A percentile compares a stretch with the other conserved stretches of the same genome.
phyloP scores from a whole-genome alignment of 805 yeast species.

The Myxozyma nipponensis region DNA sequence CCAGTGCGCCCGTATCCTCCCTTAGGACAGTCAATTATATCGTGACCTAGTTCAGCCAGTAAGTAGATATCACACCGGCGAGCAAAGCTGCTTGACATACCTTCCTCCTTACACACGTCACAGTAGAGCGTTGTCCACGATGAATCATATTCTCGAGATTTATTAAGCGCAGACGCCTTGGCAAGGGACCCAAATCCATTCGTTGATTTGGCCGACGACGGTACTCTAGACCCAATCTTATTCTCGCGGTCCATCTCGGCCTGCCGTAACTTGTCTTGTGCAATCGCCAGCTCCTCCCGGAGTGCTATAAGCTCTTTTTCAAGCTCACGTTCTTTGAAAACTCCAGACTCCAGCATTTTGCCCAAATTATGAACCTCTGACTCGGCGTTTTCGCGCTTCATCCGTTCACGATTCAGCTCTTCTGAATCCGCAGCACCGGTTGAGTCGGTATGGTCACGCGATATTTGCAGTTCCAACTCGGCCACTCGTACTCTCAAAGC shows the following conservation, averaged over 20 bases:
- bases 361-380: conserved; percentile 31
- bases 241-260: conserved; percentile 16
- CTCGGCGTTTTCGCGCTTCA: conserved; percentile 9
- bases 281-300: conserved; percentile 16
- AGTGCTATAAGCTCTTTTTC: conserved; percentile 31
- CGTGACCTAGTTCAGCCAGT: conserved; percentile 20
- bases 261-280: conserved; percentile 7
- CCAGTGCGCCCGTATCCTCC: conserved; percentile 1
- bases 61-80: too few species aligned
- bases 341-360: conserved; percentile 30
- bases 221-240: too few species aligned
- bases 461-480: background rate
- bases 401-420: conserved; percentile 1
- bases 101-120: conserved; percentile 18
- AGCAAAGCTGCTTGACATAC: conserved; percentile 1
- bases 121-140: conserved; percentile 3
- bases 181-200: background rate
- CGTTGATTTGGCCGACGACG: background rate
- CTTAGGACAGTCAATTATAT: conserved; percentile 20
- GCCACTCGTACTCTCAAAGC: conserved; percentile 24
- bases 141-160: background rate
- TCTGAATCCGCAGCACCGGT: background rate
- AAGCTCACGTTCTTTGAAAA: conserved; percentile 35
- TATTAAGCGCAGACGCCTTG: background rate
- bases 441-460: background rate